Evolutionary conservation across 108 stramenopile genomes (phyloP).

Genomic region (Cafeteria roenbergensis): DNA sequence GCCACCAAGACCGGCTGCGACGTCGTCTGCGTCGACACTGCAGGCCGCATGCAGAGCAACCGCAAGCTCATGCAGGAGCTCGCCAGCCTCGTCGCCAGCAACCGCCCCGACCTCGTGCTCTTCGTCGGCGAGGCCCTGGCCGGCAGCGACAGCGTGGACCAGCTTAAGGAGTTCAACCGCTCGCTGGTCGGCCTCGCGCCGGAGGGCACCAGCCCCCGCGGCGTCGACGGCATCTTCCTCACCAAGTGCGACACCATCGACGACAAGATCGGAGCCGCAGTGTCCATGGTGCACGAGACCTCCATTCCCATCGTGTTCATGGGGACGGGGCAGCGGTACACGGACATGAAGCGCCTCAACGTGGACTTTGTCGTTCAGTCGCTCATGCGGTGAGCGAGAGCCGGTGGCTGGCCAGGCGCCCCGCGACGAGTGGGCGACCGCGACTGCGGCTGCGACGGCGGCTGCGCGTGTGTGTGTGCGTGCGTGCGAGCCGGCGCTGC

Average conservation of each 20-base stretch:
- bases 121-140: conserved; percentile 93
- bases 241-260: conserved; percentile 97
- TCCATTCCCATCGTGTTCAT: conserved; percentile 84
- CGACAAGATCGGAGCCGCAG: conserved; percentile 89
- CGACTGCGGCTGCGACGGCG: too few species aligned
- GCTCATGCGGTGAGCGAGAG: conserved; percentile 58
- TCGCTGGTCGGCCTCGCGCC: conserved; percentile 53
- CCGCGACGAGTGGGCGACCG: too few species aligned
- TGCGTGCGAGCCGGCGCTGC: too few species aligned
- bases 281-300: conserved; percentile 82
- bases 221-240: conserved; percentile 81
- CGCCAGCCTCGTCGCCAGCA: conserved; percentile 70
- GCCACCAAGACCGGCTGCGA: conserved; percentile 63
- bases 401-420: too few species aligned
- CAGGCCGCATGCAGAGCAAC: conserved; percentile 94
- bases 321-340: conserved; percentile 94
- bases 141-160: conserved; percentile 90
- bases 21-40: conserved; percentile 87
- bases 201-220: conserved; percentile 30
- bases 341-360: conserved; percentile 73
- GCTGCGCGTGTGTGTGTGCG: too few species aligned
- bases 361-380: conserved; percentile 64
- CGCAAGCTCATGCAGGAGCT: conserved; percentile 82
- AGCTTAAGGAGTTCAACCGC: conserved; percentile 78
- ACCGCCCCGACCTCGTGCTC: conserved; percentile 70